phyloP scores from a whole-genome alignment of 257 asterid genomes.

The Jacaranda copaia region DNA sequence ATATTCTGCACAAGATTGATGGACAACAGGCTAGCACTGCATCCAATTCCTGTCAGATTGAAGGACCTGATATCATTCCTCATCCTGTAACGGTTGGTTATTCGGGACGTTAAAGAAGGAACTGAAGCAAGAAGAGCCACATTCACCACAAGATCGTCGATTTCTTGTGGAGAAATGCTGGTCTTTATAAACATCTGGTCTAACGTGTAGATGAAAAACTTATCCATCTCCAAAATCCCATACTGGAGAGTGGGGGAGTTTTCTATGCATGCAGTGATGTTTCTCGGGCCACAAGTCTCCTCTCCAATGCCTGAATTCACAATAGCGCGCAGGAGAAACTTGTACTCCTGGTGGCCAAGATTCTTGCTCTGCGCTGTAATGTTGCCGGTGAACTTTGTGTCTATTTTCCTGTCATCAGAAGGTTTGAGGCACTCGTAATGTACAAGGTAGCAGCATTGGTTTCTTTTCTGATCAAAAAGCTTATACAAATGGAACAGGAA shows the following conservation, averaged over 20 bases:
- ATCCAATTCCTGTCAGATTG: conserved; percentile 56
- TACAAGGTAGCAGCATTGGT: conserved; percentile 38
- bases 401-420: conserved; percentile 39
- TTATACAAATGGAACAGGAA: conserved; percentile 27
- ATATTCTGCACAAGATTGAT: conserved; percentile 47
- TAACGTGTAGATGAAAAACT: conserved; percentile 38
- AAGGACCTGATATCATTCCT: conserved; percentile 50
- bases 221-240: conserved; percentile 46
- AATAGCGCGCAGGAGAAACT: conserved; percentile 47
- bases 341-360: conserved; percentile 42
- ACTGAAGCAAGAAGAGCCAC: conserved; percentile 37
- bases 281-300: conserved; percentile 48
- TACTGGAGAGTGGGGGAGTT: conserved; percentile 39
- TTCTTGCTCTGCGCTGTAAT: conserved; percentile 44
- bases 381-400: conserved; percentile 44
- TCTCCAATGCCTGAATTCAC: conserved; percentile 60
- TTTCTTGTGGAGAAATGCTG: conserved; percentile 42
- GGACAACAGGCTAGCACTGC: conserved; percentile 52
- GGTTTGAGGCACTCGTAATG: conserved; percentile 52
- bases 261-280: conserved; percentile 43
- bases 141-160: conserved; percentile 48
- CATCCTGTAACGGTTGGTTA: conserved; percentile 46
- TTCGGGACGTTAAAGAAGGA: conserved; percentile 47
- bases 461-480: conserved; percentile 19
- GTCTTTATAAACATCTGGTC: conserved; percentile 37